phyloP scores from a whole-genome alignment of 805 yeast genomes.

The Cyberlindnera japonica region DNA sequence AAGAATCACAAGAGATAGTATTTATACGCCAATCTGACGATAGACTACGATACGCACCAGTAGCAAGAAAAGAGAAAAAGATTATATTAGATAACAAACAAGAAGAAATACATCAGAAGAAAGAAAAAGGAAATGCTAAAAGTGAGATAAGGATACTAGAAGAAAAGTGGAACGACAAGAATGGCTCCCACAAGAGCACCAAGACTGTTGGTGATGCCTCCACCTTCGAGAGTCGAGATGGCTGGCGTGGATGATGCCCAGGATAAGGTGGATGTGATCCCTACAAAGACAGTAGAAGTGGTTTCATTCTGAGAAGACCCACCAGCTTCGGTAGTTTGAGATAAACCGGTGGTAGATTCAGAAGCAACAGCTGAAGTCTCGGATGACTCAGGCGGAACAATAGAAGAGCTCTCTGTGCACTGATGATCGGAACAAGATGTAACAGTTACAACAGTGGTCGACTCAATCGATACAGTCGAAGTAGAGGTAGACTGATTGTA shows the following conservation, averaged over 20 bases:
- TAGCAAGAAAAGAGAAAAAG: too few species aligned
- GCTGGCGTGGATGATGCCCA: constrained; percentile 3
- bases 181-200: constrained; percentile 10
- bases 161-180: constrained; percentile 10
- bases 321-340: not conserved
- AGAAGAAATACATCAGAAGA: too few species aligned
- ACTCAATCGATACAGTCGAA: not conserved
- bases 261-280: not conserved
- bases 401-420: not conserved
- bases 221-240: constrained; percentile 10
- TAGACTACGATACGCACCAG: constrained; percentile 1
- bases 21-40: not conserved
- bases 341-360: not conserved
- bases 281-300: not conserved
- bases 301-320: not conserved
- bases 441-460: not conserved
- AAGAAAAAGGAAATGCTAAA: too few species aligned
- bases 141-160: too few species aligned
- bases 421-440: not conserved
- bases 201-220: constrained; percentile 6
- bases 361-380: not conserved
- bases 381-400: not conserved
- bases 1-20: too few species aligned
- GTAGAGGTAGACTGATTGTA: not conserved
- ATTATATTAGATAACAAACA: too few species aligned